Base-by-base conservation (phyloP, 768 basidiomycete genomes). In the Ramaria sp. region DNA sequence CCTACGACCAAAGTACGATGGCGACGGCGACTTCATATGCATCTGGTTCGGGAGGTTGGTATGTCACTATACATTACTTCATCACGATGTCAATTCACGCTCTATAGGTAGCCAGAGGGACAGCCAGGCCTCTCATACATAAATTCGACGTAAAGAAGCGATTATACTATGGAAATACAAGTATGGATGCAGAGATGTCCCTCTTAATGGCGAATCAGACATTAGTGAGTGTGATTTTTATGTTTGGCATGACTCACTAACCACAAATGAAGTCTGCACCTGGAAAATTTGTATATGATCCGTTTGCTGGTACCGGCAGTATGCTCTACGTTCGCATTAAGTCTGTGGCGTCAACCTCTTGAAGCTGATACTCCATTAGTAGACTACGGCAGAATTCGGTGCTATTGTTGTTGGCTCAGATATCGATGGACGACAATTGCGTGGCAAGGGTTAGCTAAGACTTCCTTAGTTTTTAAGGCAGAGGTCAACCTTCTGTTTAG, bases 161-260 rank as follows among this genome's bases (percentile, higher is more conserved):
- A 8, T 71, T 72, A 13, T 98, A 88, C 63, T 97, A 82, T 66
- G 96, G 96, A 3, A 99, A 94, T 60, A 99, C 96, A 0, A 89
- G 88, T 61, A 99, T 99, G 96, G 94, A 96, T 61, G 82, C 95
- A 0, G 93, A 97, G 66, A 84, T 97, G 47, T 94, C 92, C 1
- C 71, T 99, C 43, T 68, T 98, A 25, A 98, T 98, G 94, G 91
- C 94, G 8, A 95, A 95, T 61, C 96, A 99, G 67, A 83, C 93
- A 0, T 70, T 95, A 68, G 92, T 88, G 58, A 48, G 73, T 50
- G 2, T n/a, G 8, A 45, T 16, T 20, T 28, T 6, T 27, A 43
- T 7, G 43, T 34, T 22, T 22, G 36, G 45, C 16, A 52, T 32
- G 13, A 36, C 39, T 13, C 34, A 53, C 45, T 22, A 9, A 41